phyloP scores from a whole-genome alignment of 495 filamentous ascomycete genomes.

The Amphirosellinia nigrospora region DNA sequence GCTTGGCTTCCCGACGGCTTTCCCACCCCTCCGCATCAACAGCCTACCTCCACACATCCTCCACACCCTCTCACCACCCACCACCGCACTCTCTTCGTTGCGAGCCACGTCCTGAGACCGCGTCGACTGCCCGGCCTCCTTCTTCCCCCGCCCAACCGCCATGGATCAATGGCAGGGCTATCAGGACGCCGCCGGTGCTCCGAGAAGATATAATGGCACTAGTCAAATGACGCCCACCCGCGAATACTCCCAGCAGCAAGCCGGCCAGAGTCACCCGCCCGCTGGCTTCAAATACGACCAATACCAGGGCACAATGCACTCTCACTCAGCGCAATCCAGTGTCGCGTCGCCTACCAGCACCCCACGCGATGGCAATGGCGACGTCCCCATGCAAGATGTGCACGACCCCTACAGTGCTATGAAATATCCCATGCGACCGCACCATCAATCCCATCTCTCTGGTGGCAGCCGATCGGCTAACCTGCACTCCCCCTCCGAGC shows the following conservation, averaged over 20 bases:
- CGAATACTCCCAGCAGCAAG: conserved; percentile 49
- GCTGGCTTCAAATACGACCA: conserved; percentile 76
- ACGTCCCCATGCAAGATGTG: conserved; percentile 92
- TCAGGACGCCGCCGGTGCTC: conserved; percentile 51
- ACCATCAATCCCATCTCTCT: conserved; percentile 65
- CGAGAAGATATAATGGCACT: conserved; percentile 58
- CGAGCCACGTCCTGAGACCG: conserved; percentile 12
- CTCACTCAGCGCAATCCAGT: conserved; percentile 62
- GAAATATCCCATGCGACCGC: conserved; percentile 79
- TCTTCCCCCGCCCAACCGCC: conserved; percentile 39
- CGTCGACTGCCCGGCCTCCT: conserved; percentile 14
- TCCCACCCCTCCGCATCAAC: conserved; percentile 24
- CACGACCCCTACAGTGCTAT: conserved; percentile 78
- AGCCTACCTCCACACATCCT: conserved; percentile 20
- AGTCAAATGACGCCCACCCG: conserved; percentile 51
- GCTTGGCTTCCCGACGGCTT: conserved; percentile 24
- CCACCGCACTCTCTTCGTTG: conserved; percentile 21
- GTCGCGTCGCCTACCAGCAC: conserved; percentile 69
- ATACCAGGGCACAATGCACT: conserved; percentile 65
- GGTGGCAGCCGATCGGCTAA: conserved; percentile 45
- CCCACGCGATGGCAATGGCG: conserved; percentile 77
- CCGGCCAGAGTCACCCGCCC: conserved; percentile 63
- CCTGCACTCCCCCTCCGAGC: conserved; percentile 71
- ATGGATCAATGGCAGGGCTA: conserved; percentile 67
- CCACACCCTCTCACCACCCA: conserved; percentile 14